Conservation (phyloP, 352 stramenopile genomes). For the Thalassiosira livingstoniorum region DNA sequence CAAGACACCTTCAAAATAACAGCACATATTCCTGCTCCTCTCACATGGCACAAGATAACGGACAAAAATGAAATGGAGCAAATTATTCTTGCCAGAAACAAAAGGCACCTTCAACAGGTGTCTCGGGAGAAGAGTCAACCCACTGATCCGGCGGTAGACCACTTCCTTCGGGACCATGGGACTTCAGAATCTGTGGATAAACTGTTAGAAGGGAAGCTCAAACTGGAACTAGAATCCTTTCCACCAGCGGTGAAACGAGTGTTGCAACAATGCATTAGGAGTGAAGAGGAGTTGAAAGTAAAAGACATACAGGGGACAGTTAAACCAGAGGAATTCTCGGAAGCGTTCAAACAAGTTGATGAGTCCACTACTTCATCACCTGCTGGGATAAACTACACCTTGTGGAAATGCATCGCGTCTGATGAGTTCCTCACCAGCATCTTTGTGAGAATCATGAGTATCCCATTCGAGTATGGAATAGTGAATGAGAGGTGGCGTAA, state of each 20-base stretch:
- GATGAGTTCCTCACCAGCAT: neutral
- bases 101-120: constrained; percentile 39
- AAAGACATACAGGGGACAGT: neutral
- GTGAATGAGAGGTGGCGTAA: neutral
- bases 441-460: neutral
- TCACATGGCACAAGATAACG: constrained; percentile 18
- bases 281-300: neutral
- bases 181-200: neutral
- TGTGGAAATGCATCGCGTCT: constrained; percentile 11
- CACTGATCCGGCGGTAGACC: neutral
- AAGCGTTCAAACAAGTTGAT: constrained; percentile 7
- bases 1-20: neutral
- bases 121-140: constrained; percentile 1
- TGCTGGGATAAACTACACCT: constrained; percentile 3
- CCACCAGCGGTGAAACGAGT: neutral
- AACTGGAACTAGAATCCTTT: neutral
- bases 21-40: neutral
- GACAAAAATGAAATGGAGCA: constrained; percentile 13
- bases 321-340: neutral
- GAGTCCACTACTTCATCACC: constrained; percentile 1
- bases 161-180: neutral
- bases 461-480: constrained; percentile 3
- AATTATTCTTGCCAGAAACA: constrained; percentile 22
- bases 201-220: neutral
- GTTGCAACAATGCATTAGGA: neutral